Conservation (phyloP, 192 early-diverging fungal genomes). For the Jimgerdemannia flammicorona region DNA sequence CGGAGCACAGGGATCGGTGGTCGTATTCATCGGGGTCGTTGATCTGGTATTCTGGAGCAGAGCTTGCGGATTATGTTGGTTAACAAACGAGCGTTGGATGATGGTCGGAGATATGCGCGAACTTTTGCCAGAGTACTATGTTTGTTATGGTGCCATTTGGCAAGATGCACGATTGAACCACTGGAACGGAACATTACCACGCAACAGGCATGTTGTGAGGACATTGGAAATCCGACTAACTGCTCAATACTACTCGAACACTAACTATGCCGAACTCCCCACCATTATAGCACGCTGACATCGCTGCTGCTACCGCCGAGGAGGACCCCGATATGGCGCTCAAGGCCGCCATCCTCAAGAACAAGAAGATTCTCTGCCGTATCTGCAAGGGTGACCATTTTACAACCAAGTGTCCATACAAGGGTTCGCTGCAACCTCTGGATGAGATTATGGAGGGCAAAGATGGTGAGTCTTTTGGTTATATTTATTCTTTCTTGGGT, state of each 20-base stretch:
- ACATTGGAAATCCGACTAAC: neutral
- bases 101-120: too few relatives aligned
- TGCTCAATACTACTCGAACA: too few relatives aligned
- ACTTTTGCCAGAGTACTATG: too few relatives aligned
- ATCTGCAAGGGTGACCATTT: conserved; percentile 96
- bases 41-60: neutral
- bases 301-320: conserved; percentile 51
- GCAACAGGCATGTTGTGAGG: neutral
- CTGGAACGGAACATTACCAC: too few relatives aligned
- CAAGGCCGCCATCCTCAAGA: conserved; percentile 55
- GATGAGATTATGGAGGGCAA: conserved; percentile 52
- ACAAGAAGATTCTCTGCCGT: conserved; percentile 89
- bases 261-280: neutral
- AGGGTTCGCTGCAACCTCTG: conserved; percentile 83
- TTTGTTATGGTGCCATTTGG: too few relatives aligned
- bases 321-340: conserved; percentile 54
- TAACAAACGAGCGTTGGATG: too few relatives aligned
- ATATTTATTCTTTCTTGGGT: too few relatives aligned
- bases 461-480: neutral
- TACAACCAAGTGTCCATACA: conserved; percentile 97
- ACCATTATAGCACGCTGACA: conserved; percentile 8
- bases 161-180: too few relatives aligned
- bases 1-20: too few relatives aligned
- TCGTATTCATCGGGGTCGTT: too few relatives aligned
- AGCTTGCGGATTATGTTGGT: neutral